Evolutionary conservation across 306 rosid species (phyloP).

Genomic region (Acacia confusa): DNA sequence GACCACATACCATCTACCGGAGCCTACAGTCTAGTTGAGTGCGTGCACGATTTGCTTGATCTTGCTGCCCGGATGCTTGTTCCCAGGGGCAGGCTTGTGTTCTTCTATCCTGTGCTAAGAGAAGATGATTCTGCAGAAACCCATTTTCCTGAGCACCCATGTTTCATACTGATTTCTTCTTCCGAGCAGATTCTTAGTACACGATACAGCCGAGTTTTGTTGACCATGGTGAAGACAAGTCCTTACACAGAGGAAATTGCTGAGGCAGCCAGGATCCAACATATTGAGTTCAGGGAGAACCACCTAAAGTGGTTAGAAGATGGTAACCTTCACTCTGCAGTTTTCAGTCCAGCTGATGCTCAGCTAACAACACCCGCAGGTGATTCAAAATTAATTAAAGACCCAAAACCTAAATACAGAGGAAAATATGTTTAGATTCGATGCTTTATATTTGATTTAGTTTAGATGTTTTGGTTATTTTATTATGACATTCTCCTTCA

Average conservation of each 20-base stretch:
- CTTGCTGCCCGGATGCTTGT: constrained; percentile 87
- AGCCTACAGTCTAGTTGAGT: constrained; percentile 80
- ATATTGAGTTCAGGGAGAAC: constrained; percentile 79
- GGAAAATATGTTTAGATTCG: constrained; percentile 80
- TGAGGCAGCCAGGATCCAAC: constrained; percentile 66
- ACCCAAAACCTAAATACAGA: constrained; percentile 80
- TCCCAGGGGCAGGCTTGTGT: constrained; percentile 84
- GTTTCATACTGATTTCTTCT: constrained; percentile 64
- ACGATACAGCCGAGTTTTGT: constrained; percentile 77
- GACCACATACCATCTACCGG: constrained; percentile 97
- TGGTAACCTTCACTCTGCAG: constrained; percentile 95
- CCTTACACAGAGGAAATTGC: constrained; percentile 76
- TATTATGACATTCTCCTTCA: background rate
- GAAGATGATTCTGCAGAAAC: constrained; percentile 61
- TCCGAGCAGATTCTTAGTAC: constrained; percentile 96
- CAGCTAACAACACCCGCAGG: constrained; percentile 29
- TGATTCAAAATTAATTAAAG: constrained; percentile 54
- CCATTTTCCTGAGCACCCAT: constrained; percentile 76
- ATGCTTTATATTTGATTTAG: background rate
- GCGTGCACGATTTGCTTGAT: constrained; percentile 95
- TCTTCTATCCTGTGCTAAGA: constrained; percentile 87
- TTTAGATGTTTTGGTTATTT: constrained; percentile 2
- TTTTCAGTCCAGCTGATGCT: constrained; percentile 65
- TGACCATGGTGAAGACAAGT: constrained; percentile 78
- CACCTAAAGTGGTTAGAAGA: constrained; percentile 92